Evolutionary conservation across 768 basidiomycete species (phyloP).

Genomic region (Holtermannia corniformis): DNA sequence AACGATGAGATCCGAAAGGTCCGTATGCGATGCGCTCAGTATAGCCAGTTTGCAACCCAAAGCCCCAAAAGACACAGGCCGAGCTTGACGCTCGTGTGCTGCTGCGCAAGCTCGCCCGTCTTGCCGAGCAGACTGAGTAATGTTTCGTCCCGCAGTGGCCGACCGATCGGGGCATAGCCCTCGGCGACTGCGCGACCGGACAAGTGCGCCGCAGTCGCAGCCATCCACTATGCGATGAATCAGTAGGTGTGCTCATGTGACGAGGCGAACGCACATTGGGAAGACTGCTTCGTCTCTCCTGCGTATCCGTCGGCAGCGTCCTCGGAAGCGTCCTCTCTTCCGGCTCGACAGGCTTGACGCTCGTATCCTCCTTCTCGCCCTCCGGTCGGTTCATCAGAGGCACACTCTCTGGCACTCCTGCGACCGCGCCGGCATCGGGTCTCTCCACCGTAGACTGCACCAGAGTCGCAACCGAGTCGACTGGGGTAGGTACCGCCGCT

Average conservation of each 20-base stretch:
- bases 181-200: slow-evolving; percentile 9
- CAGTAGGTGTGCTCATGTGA: neutral
- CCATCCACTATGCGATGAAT: slow-evolving; percentile 21
- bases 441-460: slow-evolving; percentile 23
- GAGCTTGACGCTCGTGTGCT: slow-evolving; percentile 47
- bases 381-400: slow-evolving; percentile 39
- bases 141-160: slow-evolving; percentile 44
- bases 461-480: slow-evolving; percentile 45
- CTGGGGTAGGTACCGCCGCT: slow-evolving; percentile 10
- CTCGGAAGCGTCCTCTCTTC: slow-evolving; percentile 1
- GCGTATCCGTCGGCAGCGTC: slow-evolving; percentile 1
- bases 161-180: slow-evolving; percentile 7
- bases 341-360: neutral
- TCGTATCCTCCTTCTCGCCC: slow-evolving; percentile 13
- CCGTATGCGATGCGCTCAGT: slow-evolving; percentile 19
- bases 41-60: slow-evolving; percentile 61
- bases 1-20: no score
- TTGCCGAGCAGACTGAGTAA: slow-evolving; percentile 44
- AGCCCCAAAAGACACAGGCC: slow-evolving; percentile 46
- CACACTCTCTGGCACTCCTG: slow-evolving; percentile 38
- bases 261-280: slow-evolving; percentile 14
- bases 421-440: slow-evolving; percentile 15
- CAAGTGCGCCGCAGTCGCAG: slow-evolving; percentile 15
- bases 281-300: slow-evolving; percentile 17
- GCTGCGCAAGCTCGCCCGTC: slow-evolving; percentile 38